These are phyloP conservation scores for Prunella vulgaris DNA, from an alignment of 257 asterid species.

Conservation along the genomic window DNA sequence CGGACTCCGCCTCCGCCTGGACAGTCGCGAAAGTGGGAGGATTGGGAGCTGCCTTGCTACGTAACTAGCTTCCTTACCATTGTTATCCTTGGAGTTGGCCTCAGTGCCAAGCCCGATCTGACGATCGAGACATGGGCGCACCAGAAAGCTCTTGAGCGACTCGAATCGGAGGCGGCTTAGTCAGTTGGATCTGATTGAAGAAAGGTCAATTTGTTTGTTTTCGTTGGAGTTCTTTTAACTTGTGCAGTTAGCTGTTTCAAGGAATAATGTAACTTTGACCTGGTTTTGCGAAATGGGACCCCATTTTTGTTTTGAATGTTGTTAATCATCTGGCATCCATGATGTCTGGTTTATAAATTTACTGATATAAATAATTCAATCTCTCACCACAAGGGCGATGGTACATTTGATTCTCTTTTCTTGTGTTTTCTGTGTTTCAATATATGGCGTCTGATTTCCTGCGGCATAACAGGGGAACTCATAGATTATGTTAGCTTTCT, in stretches of 20 bases:
- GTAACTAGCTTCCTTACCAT: constrained; percentile 73
- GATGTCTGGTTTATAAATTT: neutral
- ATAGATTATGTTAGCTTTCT: neutral
- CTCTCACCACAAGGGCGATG: neutral
- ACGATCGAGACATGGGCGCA: constrained; percentile 99
- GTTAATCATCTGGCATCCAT: neutral
- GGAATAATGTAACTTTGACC: constrained; percentile 17
- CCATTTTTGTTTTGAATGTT: constrained; percentile 4
- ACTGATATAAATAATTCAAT: neutral
- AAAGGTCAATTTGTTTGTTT: constrained; percentile 13
- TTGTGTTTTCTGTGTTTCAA: neutral
- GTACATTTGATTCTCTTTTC: neutral
- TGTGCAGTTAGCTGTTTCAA: constrained; percentile 18
- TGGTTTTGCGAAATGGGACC: too few relatives aligned
- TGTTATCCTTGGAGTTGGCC: constrained; percentile 88
- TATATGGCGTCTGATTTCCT: neutral
- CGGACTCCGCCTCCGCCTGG: constrained; percentile 61
- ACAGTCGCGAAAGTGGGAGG: constrained; percentile 73
- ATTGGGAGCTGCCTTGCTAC: constrained; percentile 96
- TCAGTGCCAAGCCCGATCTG: constrained; percentile 95
- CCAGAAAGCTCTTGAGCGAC: constrained; percentile 91
- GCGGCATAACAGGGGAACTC: neutral
- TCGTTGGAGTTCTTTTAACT: constrained; percentile 9
- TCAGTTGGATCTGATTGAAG: constrained; percentile 33
- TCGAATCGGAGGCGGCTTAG: constrained; percentile 54